Conservation (phyloP, 148 eudicot species). For the Arctostaphylos glauca region DNA sequence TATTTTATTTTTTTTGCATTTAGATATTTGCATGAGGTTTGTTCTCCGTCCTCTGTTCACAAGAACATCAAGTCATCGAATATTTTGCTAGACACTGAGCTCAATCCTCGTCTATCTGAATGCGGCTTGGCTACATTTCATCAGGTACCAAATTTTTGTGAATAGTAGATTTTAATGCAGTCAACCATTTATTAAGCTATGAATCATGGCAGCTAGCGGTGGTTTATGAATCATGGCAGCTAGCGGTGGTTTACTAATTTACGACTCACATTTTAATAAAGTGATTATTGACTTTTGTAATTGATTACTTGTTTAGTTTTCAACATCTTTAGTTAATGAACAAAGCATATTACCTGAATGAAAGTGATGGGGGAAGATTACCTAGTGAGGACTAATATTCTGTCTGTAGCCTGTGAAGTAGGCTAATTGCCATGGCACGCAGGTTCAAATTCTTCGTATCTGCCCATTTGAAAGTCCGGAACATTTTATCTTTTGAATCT, state of each 20-base stretch:
- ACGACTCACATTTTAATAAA: background rate
- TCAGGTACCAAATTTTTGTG: conserved; percentile 27
- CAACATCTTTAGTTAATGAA: background rate
- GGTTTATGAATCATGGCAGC: background rate
- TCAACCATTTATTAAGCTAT: background rate
- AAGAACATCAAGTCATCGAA: conserved; percentile 60
- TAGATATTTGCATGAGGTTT: conserved; percentile 69
- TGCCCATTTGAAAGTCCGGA: background rate
- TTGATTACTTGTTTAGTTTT: background rate
- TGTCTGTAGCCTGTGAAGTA: background rate
- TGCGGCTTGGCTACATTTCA: conserved; percentile 55
- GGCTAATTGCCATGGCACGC: background rate
- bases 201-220: background rate
- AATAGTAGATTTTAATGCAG: background rate
- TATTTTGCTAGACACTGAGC: conserved; percentile 64
- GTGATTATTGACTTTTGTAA: background rate
- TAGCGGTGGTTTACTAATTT: background rate
- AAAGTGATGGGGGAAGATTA: background rate
- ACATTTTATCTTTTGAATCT: background rate
- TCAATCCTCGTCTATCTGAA: conserved; percentile 59
- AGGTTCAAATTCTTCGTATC: background rate
- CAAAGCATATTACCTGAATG: background rate
- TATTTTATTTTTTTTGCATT: background rate
- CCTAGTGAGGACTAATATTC: background rate
- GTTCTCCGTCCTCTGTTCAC: conserved; percentile 50